Conservation (phyloP, 108 stramenopile genomes). For the Cyclotella kingstonii region DNA sequence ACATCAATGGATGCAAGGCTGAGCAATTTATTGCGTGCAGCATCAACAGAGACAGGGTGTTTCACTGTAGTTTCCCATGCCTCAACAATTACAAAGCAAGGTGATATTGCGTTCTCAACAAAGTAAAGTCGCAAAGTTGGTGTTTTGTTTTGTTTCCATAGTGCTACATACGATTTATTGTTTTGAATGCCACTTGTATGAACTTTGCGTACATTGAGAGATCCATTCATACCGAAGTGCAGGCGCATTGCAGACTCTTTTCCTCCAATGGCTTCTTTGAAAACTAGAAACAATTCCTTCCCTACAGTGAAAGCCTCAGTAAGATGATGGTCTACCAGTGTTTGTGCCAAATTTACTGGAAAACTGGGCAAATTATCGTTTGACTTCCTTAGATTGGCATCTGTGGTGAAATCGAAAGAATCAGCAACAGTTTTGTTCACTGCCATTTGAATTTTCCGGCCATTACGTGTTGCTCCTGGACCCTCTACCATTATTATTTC, state of each 20-base stretch:
- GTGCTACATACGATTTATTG: slow-evolving; percentile 15
- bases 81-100: slow-evolving; percentile 26
- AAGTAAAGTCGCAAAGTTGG: slow-evolving; percentile 32
- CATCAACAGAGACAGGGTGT: slow-evolving; percentile 32
- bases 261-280: slow-evolving; percentile 11
- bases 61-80: slow-evolving; percentile 43
- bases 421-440: slow-evolving; percentile 25
- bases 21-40: slow-evolving; percentile 44
- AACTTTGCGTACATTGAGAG: slow-evolving; percentile 23
- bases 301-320: slow-evolving; percentile 55
- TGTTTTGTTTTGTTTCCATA: slow-evolving; percentile 37
- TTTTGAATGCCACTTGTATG: slow-evolving; percentile 3
- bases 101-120: slow-evolving; percentile 5
- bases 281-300: slow-evolving; percentile 66
- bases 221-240: slow-evolving; percentile 73
- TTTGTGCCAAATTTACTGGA: slow-evolving; percentile 7
- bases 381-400: slow-evolving; percentile 4
- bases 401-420: slow-evolving; percentile 1
- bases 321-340: slow-evolving; percentile 22
- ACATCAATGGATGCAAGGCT: slow-evolving; percentile 37
- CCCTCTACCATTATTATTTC: slow-evolving; percentile 61
- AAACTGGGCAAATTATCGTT: neutral
- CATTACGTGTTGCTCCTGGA: slow-evolving; percentile 64
- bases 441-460: slow-evolving; percentile 37
- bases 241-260: slow-evolving; percentile 51